Evolutionary conservation across 2,329 filamentous ascomycete species (phyloP).

Genomic region (Gaeumannomyces tritici): DNA sequence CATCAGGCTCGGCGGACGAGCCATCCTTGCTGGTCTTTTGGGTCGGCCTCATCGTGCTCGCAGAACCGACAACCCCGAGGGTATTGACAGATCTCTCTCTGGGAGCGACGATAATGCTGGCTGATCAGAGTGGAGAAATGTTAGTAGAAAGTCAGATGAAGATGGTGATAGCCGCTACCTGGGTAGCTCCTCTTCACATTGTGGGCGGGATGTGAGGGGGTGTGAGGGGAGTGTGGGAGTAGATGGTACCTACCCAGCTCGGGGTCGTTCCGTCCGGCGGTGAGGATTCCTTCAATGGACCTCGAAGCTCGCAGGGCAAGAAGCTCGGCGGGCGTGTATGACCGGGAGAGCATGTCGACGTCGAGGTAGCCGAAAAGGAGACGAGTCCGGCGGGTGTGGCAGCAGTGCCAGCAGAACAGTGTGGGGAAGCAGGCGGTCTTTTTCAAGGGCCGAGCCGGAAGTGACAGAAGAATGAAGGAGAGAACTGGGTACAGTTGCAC

Average conservation of each 20-base stretch:
- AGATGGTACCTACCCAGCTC: conserved; percentile 6
- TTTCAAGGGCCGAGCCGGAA: conserved; percentile 1
- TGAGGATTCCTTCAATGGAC: conserved; percentile 1
- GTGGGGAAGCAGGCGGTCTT: conserved; percentile 3
- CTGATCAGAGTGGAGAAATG: neutral
- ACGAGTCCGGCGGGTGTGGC: conserved; percentile 6
- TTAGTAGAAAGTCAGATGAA: neutral
- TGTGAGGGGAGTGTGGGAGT: neutral
- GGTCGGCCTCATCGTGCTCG: neutral
- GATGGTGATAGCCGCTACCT: neutral
- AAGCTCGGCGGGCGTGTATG: conserved; percentile 11
- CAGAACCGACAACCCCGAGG: neutral
- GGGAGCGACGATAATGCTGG: neutral
- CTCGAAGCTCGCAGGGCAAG: conserved; percentile 8
- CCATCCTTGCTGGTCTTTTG: conserved; percentile 18
- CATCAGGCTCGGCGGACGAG: conserved; percentile 23
- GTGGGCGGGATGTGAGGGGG: neutral
- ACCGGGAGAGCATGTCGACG: conserved; percentile 8
- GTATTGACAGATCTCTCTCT: neutral
- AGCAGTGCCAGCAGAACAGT: conserved; percentile 10
- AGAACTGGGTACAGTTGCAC: conserved; percentile 8
- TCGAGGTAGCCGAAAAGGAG: conserved; percentile 10
- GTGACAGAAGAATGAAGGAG: conserved; percentile 9
- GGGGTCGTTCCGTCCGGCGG: conserved; percentile 5
- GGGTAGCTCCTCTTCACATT: too few species aligned